Evolutionary conservation across 768 basidiomycete genomes (phyloP).

Genomic region (Gautieria morchelliformis): DNA sequence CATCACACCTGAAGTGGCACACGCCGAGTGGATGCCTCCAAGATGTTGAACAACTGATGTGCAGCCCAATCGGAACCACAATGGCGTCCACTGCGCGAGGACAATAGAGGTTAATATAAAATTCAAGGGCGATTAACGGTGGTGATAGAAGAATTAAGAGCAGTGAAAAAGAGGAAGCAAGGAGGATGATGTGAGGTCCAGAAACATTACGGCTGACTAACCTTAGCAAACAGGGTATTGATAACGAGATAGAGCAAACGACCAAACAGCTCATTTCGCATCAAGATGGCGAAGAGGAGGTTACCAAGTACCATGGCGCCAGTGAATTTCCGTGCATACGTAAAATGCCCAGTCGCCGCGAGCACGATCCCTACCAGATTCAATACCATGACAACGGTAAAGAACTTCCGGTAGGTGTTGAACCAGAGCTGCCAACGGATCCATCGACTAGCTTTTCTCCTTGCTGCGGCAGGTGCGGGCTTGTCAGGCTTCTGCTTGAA

Average conservation of each 20-base stretch:
- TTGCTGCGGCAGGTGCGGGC: slow-evolving; percentile 26
- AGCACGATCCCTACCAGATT: slow-evolving; percentile 54
- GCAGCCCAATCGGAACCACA: slow-evolving; percentile 64
- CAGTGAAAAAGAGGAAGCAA: background rate
- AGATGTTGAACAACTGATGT: slow-evolving; percentile 69
- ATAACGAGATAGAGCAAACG: slow-evolving; percentile 60
- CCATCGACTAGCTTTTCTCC: slow-evolving; percentile 51
- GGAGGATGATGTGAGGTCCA: too few relatives aligned
- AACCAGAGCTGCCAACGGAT: slow-evolving; percentile 63
- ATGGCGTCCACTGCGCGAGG: slow-evolving; percentile 51
- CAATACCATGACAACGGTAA: slow-evolving; percentile 46
- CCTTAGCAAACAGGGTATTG: slow-evolving; percentile 70
- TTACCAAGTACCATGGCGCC: slow-evolving; percentile 72
- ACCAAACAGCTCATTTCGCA: slow-evolving; percentile 77
- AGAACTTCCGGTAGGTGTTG: slow-evolving; percentile 76
- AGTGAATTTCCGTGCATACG: slow-evolving; percentile 54
- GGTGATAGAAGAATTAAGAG: background rate
- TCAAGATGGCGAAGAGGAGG: slow-evolving; percentile 58
- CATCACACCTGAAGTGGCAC: slow-evolving; percentile 58
- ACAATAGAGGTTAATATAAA: background rate
- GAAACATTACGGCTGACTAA: too few relatives aligned
- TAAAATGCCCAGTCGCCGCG: slow-evolving; percentile 55
- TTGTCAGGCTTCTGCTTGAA: slow-evolving; percentile 13
- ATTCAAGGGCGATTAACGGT: background rate
- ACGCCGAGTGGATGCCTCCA: slow-evolving; percentile 75